phyloP scores from a whole-genome alignment of 352 stramenopile genomes.

The Phytophthora hybrid region DNA sequence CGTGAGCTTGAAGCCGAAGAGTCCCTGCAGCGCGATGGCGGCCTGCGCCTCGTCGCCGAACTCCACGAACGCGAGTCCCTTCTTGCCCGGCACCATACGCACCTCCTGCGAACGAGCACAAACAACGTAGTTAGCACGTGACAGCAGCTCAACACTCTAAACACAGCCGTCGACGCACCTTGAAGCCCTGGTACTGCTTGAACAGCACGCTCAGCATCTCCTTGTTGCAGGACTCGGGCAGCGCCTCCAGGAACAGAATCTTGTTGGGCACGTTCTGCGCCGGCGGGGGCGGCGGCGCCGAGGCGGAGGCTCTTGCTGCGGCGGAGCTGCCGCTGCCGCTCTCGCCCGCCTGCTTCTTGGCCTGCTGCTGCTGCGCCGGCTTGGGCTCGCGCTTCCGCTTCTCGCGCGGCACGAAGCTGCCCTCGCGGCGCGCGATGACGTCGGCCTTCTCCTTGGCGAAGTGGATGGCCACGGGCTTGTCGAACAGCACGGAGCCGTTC shows the following conservation, averaged over 20 bases:
- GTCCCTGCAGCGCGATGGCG: conserved; percentile 80
- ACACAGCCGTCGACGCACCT: conserved; percentile 53
- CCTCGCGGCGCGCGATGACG: conserved; percentile 78
- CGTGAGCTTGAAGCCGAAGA: conserved; percentile 88
- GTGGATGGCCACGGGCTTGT: conserved; percentile 86
- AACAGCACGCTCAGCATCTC: conserved; percentile 98
- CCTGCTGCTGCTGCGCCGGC: conserved; percentile 45
- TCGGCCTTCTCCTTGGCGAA: conserved; percentile 89
- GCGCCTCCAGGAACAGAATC: conserved; percentile 94
- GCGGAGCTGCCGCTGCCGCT: conserved; percentile 4
- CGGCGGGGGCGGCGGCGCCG: conserved; percentile 46
- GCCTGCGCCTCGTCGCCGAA: conserved; percentile 92
- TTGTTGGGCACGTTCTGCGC: conserved; percentile 86
- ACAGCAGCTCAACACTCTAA: conserved; percentile 5
- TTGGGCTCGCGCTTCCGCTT: conserved; percentile 82
- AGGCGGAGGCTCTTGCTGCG: not conserved
- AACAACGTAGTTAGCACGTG: not conserved
- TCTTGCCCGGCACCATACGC: conserved; percentile 94
- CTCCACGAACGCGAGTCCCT: conserved; percentile 96
- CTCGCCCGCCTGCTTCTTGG: conserved; percentile 39
- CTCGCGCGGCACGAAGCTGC: conserved; percentile 78
- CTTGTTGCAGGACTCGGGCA: conserved; percentile 96
- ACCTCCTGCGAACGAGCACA: conserved; percentile 75
- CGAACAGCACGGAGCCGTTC: conserved; percentile 89
- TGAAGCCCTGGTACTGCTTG: conserved; percentile 97